Conservation (phyloP, 129 eudicot species). For the Helianthus tuberosus region DNA sequence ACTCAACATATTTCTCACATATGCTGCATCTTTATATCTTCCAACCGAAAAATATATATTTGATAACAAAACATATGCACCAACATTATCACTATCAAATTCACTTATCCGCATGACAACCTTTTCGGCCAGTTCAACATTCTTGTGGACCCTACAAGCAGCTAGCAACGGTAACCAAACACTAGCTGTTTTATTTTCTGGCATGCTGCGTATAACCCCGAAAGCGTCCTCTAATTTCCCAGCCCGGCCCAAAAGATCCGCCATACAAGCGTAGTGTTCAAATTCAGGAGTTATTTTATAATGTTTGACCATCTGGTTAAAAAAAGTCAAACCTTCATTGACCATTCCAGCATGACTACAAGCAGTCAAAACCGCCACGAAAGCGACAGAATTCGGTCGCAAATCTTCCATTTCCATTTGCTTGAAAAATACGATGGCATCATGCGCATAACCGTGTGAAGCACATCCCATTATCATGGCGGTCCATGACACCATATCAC, state of each 20-base stretch:
- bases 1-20: constrained; percentile 44
- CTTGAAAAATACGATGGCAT: constrained; percentile 57
- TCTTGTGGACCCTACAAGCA: constrained; percentile 75
- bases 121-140: constrained; percentile 77
- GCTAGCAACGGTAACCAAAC: constrained; percentile 68
- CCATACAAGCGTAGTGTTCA: constrained; percentile 75
- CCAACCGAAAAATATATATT: constrained; percentile 61
- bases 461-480: constrained; percentile 90
- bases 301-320: constrained; percentile 43
- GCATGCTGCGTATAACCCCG: constrained; percentile 49
- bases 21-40: constrained; percentile 66
- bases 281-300: constrained; percentile 52
- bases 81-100: constrained; percentile 46
- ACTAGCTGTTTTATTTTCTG: constrained; percentile 36
- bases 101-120: constrained; percentile 42
- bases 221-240: constrained; percentile 81
- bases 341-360: constrained; percentile 86
- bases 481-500: constrained; percentile 72
- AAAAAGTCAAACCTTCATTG: constrained; percentile 53
- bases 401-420: constrained; percentile 53
- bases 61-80: constrained; percentile 58
- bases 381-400: constrained; percentile 54
- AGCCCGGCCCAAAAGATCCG: constrained; percentile 75
- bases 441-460: constrained; percentile 58
- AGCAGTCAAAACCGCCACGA: constrained; percentile 74